phyloP scores from a whole-genome alignment of 805 yeast species.

The Sugiyamaella qingdaonensis region DNA sequence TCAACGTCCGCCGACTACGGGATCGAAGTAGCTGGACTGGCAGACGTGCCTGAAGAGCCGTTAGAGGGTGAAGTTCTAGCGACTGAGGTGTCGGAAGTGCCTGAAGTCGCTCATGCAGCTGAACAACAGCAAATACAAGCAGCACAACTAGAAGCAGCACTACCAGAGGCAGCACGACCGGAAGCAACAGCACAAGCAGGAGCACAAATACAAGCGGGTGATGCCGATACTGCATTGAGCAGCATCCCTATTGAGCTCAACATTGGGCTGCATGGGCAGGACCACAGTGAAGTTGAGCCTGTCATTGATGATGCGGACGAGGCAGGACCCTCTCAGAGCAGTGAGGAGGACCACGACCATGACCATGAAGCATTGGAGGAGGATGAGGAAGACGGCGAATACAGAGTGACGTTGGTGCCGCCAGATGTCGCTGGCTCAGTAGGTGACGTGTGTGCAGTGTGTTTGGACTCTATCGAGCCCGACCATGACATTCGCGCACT shows the following conservation, averaged over 20 bases:
- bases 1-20: background rate
- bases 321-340: background rate
- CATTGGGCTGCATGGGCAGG: too few relatives aligned
- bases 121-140: background rate
- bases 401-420: constrained; percentile 6
- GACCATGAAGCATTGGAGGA: background rate
- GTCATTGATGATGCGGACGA: background rate
- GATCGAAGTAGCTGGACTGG: background rate
- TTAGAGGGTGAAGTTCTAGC: too few relatives aligned
- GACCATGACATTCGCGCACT: constrained; percentile 67
- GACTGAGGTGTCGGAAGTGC: too few relatives aligned
- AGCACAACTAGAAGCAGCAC: background rate
- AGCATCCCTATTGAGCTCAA: too few relatives aligned
- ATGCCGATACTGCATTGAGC: too few relatives aligned
- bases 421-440: constrained; percentile 10
- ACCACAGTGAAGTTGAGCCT: too few relatives aligned
- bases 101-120: too few relatives aligned
- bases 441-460: constrained; percentile 68
- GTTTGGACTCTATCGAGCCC: constrained; percentile 61
- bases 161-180: background rate
- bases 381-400: constrained; percentile 3
- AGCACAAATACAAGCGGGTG: too few relatives aligned
- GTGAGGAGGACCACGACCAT: background rate
- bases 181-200: background rate
- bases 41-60: too few relatives aligned